Percentiles rank a stretch among this genome's conserved stretches.
These are phyloP conservation scores for Malus orientalis DNA, from an alignment of 306 rosid genomes.

Conservation along the genomic window DNA sequence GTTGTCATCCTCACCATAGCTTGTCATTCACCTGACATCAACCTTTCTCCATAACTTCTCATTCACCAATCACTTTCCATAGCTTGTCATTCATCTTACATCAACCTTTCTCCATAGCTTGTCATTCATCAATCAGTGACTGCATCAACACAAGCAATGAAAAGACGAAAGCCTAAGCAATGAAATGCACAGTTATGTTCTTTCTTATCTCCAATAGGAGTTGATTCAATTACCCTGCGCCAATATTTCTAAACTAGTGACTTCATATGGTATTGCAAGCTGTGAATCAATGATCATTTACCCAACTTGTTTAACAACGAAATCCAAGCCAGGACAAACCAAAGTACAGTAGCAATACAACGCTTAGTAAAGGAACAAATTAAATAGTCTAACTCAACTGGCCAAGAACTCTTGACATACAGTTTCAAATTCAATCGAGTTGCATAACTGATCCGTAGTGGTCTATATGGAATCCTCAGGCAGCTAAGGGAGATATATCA, in stretches of 20 bases:
- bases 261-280: background rate
- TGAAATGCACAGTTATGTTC: no score
- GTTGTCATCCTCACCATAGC: no score
- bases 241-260: background rate
- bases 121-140: no score
- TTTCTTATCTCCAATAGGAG: background rate
- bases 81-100: no score
- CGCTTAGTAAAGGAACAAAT: background rate
- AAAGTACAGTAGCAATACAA: background rate
- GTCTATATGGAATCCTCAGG: background rate
- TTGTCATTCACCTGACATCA: no score
- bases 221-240: background rate
- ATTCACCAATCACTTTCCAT: no score
- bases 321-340: background rate
- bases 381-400: background rate
- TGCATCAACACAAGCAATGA: no score
- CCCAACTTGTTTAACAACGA: background rate
- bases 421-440: background rate
- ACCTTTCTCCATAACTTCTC: no score
- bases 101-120: no score
- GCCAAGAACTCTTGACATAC: background rate
- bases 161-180: no score
- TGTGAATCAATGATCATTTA: background rate
- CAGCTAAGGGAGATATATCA: background rate
- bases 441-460: background rate